These are phyloP conservation scores for Strobilomyces echinocephalus DNA, from an alignment of 768 basidiomycete genomes.

Conservation along the genomic window DNA sequence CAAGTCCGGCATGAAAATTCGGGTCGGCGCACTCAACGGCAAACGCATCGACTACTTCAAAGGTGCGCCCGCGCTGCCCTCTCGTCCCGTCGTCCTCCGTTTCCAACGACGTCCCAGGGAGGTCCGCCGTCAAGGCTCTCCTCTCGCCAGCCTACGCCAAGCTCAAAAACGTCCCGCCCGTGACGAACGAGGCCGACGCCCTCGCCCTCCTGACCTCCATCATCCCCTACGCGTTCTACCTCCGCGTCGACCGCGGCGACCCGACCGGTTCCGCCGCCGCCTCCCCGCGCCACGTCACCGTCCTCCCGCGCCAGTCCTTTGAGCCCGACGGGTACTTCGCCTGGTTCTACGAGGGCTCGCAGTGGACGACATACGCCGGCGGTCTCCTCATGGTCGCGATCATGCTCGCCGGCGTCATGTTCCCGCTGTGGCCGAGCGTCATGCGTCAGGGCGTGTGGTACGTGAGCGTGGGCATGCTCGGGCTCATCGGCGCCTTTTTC, in stretches of 20 bases:
- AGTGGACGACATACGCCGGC: constrained; percentile 88
- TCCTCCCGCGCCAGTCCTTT: constrained; percentile 80
- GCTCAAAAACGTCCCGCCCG: constrained; percentile 69
- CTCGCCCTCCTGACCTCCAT: constrained; percentile 57
- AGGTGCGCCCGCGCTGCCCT: constrained; percentile 45
- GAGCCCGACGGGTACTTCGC: constrained; percentile 81
- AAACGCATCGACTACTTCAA: constrained; percentile 98
- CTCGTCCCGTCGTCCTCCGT: no score
- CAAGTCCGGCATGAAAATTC: constrained; percentile 81
- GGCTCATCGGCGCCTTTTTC: constrained; percentile 86
- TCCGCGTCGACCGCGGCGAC: constrained; percentile 80
- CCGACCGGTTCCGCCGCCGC: constrained; percentile 46
- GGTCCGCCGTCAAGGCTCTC: constrained; percentile 87
- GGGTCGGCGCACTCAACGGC: constrained; percentile 87
- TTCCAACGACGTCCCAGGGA: constrained; percentile 50
- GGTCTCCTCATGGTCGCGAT: constrained; percentile 87
- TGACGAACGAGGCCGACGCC: constrained; percentile 76
- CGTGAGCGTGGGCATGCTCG: constrained; percentile 81
- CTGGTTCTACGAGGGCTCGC: constrained; percentile 95
- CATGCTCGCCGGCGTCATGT: constrained; percentile 97
- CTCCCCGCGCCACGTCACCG: constrained; percentile 63
- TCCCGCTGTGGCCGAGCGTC: constrained; percentile 94
- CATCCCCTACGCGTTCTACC: constrained; percentile 86
- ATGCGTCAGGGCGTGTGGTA: constrained; percentile 96
- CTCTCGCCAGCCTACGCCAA: constrained; percentile 91